A percentile compares a stretch with the other conserved stretches of the same genome.
These are phyloP conservation scores for Fusarium pseudonygamai DNA, from an alignment of 2,329 filamentous ascomycete species.

Conservation along the genomic window DNA sequence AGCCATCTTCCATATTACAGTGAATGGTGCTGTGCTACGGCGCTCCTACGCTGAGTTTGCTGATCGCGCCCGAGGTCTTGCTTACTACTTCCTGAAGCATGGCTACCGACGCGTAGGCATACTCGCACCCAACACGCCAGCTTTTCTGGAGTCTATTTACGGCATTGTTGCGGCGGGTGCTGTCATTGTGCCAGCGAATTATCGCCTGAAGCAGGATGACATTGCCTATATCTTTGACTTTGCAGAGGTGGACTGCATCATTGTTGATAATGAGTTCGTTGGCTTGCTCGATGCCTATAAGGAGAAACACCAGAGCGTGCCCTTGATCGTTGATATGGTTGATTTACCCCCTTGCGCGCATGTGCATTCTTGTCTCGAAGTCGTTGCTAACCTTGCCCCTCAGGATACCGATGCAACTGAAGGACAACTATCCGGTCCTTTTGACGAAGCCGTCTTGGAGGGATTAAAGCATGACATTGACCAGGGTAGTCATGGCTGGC, in stretches of 20 bases:
- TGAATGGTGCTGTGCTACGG: constrained; percentile 77
- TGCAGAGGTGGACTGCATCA: constrained; percentile 84
- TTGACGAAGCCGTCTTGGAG: constrained; percentile 84
- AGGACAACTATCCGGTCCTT: constrained; percentile 79
- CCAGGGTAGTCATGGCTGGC: constrained; percentile 78
- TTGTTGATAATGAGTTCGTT: constrained; percentile 85
- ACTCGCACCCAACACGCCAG: constrained; percentile 90
- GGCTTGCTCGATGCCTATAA: constrained; percentile 74
- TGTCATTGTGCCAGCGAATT: constrained; percentile 75
- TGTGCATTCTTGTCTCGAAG: background rate
- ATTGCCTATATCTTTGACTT: constrained; percentile 91
- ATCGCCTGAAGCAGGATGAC: constrained; percentile 80
- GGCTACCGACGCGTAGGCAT: constrained; percentile 82
- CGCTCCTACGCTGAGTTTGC: constrained; percentile 84
- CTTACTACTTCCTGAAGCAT: constrained; percentile 84
- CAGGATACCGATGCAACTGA: constrained; percentile 82
- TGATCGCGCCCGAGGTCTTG: constrained; percentile 85
- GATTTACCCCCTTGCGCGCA: constrained; percentile 27
- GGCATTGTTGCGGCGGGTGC: constrained; percentile 84
- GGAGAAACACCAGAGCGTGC: constrained; percentile 68
- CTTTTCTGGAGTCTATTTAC: constrained; percentile 90
- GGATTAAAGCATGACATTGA: constrained; percentile 76
- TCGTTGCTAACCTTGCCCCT: constrained; percentile 12
- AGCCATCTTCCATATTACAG: constrained; percentile 86
- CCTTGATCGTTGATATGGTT: constrained; percentile 77